These are phyloP conservation scores for Coniella lustricola DNA, from an alignment of 2,329 filamentous ascomycete species.

Conservation along the genomic window DNA sequence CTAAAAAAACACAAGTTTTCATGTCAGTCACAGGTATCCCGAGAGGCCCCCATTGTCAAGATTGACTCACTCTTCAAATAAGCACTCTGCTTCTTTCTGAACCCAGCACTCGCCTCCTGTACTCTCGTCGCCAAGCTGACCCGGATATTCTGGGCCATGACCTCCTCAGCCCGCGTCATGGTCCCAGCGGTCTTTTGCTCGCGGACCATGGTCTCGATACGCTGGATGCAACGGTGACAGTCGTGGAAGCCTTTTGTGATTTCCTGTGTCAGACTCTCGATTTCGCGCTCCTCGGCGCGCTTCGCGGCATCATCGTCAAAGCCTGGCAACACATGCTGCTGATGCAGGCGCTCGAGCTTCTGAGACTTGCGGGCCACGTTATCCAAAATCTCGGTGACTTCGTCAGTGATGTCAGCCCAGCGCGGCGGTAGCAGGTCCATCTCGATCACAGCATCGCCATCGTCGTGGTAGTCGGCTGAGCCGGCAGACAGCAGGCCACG, in stretches of 20 bases:
- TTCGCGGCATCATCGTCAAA: constrained; percentile 95
- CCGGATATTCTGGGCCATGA: constrained; percentile 94
- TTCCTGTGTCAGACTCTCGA: constrained; percentile 81
- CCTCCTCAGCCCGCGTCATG: constrained; percentile 78
- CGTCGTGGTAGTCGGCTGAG: constrained; percentile 71
- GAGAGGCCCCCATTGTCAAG: background rate
- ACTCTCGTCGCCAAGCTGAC: constrained; percentile 82
- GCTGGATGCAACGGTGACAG: constrained; percentile 83
- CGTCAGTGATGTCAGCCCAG: constrained; percentile 93
- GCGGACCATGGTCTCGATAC: constrained; percentile 78
- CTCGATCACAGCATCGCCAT: constrained; percentile 93
- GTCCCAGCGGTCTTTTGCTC: constrained; percentile 68
- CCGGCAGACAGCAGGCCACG: constrained; percentile 78
- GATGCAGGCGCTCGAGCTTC: constrained; percentile 83
- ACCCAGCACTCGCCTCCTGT: constrained; percentile 84
- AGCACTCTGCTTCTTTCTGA: constrained; percentile 94
- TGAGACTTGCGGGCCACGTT: constrained; percentile 78
- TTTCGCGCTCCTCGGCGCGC: constrained; percentile 77
- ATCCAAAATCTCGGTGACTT: constrained; percentile 76
- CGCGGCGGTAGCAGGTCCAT: constrained; percentile 94
- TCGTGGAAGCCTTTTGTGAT: constrained; percentile 86
- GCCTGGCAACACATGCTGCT: constrained; percentile 92
- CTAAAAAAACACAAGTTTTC: constrained; percentile 34
- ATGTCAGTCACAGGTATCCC: constrained; percentile 9
- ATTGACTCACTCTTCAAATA: constrained; percentile 75